These are phyloP conservation scores for Podospora pseudoanserina DNA, from an alignment of 495 filamentous ascomycete genomes.

Conservation along the genomic window DNA sequence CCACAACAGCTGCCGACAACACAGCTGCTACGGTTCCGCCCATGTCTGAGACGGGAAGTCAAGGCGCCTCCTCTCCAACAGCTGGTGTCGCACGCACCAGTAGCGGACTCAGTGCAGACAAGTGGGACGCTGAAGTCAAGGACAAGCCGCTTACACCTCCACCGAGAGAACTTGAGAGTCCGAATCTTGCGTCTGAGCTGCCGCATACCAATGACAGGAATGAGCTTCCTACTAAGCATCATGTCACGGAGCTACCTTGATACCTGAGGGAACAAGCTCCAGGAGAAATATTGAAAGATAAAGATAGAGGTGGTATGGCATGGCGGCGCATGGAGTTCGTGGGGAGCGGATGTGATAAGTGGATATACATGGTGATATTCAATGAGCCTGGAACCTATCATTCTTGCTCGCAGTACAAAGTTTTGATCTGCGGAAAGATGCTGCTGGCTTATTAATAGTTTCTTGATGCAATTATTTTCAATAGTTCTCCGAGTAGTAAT, in stretches of 20 bases:
- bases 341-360: no score
- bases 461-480: no score
- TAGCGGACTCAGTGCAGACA: constrained; percentile 5
- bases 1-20: neutral
- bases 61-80: neutral
- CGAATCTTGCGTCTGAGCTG: constrained; percentile 13
- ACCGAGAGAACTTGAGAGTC: constrained; percentile 14
- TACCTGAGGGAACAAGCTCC: no score
- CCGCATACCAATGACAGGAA: neutral
- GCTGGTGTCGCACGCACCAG: neutral
- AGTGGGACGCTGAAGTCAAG: constrained; percentile 12
- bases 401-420: no score
- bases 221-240: constrained; percentile 10
- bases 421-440: no score
- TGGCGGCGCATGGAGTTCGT: no score
- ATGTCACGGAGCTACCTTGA: constrained; percentile 15
- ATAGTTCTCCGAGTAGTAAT: no score
- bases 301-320: no score
- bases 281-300: no score
- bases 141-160: constrained; percentile 9
- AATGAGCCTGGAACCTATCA: no score
- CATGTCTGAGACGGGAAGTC: neutral
- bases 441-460: no score
- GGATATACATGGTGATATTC: no score
- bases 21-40: neutral